Conservation (phyloP, 176 grass and related monocot species). For the Melocanna baccifera region DNA sequence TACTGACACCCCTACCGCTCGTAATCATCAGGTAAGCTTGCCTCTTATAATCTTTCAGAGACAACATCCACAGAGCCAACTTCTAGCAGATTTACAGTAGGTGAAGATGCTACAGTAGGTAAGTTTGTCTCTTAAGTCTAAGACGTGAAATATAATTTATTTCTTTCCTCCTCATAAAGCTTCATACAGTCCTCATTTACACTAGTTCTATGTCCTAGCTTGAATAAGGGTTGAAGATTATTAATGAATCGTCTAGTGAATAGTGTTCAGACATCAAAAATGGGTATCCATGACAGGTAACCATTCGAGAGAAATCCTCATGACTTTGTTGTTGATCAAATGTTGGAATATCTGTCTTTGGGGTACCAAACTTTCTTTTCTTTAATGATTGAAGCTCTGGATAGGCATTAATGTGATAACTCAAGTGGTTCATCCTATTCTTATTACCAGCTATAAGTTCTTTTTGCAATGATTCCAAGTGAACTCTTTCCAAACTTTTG, state of each 20-base stretch:
- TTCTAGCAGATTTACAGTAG: no score
- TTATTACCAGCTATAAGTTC: background rate
- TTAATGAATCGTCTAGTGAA: background rate
- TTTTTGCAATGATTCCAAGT: background rate
- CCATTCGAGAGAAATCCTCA: conserved; percentile 12
- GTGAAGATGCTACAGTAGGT: no score
- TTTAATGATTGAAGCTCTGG: background rate
- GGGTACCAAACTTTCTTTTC: background rate
- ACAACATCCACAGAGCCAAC: no score
- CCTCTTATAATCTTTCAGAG: no score
- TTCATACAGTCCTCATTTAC: conserved; percentile 14
- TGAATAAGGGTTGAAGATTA: conserved; percentile 29
- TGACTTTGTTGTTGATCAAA: background rate
- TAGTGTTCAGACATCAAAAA: conserved; percentile 27
- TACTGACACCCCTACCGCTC: no score
- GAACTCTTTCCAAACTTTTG: background rate
- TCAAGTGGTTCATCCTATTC: background rate
- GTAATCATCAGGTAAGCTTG: no score
- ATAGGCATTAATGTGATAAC: background rate
- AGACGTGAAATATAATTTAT: no score
- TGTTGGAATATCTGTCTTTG: background rate
- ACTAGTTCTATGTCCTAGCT: background rate
- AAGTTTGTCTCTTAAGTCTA: no score
- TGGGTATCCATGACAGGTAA: conserved; percentile 22
- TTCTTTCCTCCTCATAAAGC: conserved; percentile 21